These are phyloP conservation scores for Elsinoe ampelina DNA, from an alignment of 2,329 filamentous ascomycete species.

Conservation along the genomic window DNA sequence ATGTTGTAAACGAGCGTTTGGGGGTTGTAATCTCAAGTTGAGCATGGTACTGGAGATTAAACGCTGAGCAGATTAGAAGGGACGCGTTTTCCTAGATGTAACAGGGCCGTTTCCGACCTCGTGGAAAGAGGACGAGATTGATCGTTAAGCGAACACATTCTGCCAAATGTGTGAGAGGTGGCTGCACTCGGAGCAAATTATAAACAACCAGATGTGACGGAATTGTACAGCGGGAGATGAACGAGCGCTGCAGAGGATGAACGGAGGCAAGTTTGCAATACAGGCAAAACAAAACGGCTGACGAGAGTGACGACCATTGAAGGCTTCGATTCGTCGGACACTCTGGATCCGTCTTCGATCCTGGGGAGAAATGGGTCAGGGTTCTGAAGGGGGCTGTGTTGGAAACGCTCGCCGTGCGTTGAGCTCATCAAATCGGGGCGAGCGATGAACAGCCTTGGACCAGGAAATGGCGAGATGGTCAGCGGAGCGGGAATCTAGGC, in stretches of 20 bases:
- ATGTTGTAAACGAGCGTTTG: too few species aligned
- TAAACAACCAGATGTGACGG: slow-evolving; percentile 2
- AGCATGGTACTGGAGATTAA: too few species aligned
- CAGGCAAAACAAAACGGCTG: background rate
- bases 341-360: too few species aligned
- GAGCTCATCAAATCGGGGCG: background rate
- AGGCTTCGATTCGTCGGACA: background rate
- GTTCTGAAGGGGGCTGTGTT: background rate
- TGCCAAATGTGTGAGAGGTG: too few species aligned
- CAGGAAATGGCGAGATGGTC: background rate
- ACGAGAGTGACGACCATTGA: background rate
- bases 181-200: too few species aligned
- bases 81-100: too few species aligned
- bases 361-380: too few species aligned
- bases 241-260: too few species aligned
- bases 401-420: background rate
- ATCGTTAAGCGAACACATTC: background rate
- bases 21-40: too few species aligned
- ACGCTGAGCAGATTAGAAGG: too few species aligned
- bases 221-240: background rate
- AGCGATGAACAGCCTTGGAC: background rate
- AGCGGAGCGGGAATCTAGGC: background rate
- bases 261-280: too few species aligned
- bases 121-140: background rate
- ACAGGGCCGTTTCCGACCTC: too few species aligned